A percentile compares a stretch with the other conserved stretches of the same genome.
Conservation (phyloP, 2,329 filamentous ascomycete species). For the Aspergillus novofumigatus region DNA sequence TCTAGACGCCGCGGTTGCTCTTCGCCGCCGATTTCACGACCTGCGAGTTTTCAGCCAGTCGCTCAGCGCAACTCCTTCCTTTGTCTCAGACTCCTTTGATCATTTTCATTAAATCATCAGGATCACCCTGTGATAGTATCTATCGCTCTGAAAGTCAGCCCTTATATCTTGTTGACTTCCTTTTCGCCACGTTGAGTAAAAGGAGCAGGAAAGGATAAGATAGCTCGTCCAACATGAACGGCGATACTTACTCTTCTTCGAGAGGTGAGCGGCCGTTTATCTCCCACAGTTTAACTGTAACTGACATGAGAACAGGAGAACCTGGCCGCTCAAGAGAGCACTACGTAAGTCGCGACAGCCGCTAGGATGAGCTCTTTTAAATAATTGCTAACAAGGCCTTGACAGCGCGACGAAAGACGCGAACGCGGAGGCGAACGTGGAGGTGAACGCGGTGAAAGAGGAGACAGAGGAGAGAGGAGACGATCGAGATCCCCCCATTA, state of each 20-base stretch:
- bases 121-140: not conserved
- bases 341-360: constrained; percentile 41
- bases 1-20: constrained; percentile 12
- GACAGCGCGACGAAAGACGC: constrained; percentile 45
- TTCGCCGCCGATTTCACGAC: constrained; percentile 19
- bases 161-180: not conserved
- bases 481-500: constrained; percentile 85
- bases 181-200: constrained; percentile 11
- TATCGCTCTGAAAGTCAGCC: not conserved
- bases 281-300: not conserved
- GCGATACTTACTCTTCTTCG: constrained; percentile 68
- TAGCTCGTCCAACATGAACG: constrained; percentile 64
- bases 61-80: constrained; percentile 16
- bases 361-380: not conserved
- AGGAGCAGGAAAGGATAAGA: constrained; percentile 13
- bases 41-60: constrained; percentile 27
- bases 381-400: not conserved
- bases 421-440: constrained; percentile 34
- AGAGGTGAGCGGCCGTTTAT: constrained; percentile 56
- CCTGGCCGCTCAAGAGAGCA: constrained; percentile 51
- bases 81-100: constrained; percentile 2
- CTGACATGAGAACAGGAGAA: constrained; percentile 34
- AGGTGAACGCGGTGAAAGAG: constrained; percentile 40
- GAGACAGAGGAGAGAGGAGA: constrained; percentile 59
- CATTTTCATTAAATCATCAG: not conserved